These are phyloP conservation scores for Cystoisospora suis DNA, from an alignment of 169 alveolate genomes.

Conservation along the genomic window DNA sequence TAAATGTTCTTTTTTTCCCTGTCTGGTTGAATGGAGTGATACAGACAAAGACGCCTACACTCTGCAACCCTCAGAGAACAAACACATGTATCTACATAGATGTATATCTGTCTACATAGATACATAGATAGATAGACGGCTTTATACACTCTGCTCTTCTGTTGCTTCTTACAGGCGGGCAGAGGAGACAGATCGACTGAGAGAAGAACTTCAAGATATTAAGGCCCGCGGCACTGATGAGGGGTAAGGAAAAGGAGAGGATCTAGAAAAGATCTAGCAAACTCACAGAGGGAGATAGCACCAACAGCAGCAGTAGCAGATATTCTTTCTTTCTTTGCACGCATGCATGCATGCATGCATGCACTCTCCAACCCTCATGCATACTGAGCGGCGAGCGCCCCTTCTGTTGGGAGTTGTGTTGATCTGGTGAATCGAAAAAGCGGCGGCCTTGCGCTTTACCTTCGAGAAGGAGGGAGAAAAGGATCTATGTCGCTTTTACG, in stretches of 20 bases:
- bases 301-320: too few relatives aligned
- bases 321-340: too few relatives aligned
- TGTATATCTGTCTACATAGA: background rate
- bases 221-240: background rate
- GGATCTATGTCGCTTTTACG: too few relatives aligned
- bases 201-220: background rate
- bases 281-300: too few relatives aligned
- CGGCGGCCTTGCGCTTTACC: too few relatives aligned
- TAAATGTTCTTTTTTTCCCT: background rate
- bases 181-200: slow-evolving; percentile 17
- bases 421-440: too few relatives aligned
- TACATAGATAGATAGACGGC: too few relatives aligned
- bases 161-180: background rate
- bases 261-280: too few relatives aligned
- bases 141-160: background rate
- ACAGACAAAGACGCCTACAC: background rate
- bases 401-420: too few relatives aligned
- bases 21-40: background rate
- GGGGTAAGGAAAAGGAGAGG: background rate
- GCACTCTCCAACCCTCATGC: background rate
- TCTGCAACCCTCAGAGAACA: background rate
- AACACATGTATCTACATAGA: background rate
- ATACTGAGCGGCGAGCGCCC: background rate
- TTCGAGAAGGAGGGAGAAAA: too few relatives aligned
- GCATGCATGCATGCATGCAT: too few relatives aligned